Evolutionary conservation across 176 grass and related monocot genomes (phyloP), one percentile per base, ranked within the genome.

Genomic region (Metroxylon sagu): DNA sequence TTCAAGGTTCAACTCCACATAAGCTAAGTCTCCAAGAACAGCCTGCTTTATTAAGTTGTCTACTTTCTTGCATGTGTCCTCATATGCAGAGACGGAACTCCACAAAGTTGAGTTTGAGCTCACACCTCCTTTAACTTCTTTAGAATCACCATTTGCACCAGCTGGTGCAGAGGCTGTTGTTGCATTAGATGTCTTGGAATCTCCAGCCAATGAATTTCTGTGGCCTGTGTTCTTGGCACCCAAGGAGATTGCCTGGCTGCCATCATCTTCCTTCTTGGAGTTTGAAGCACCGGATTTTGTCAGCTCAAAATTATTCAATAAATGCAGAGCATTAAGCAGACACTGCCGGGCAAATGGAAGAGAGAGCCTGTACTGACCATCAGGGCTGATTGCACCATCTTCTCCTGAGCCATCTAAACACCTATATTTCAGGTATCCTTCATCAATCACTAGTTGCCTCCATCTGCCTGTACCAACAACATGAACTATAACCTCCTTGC

Each of bases 401-500:
- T 68, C 29, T 68, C 28, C 65, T 18, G 18, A 54, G 71, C 69
- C 72, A 72, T 70, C 56, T 70, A 30, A 65, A 74, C 54, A 71
- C 16, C 60, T 65, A 74, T 30, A 48, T 65, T 6, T 57, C 25
- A 56, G 77, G 56, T 56, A 66, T 12, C 74, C 35, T 15, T 74
- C 72, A 58, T 66, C 83, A 58, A 95, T 71, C 71, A 89, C 71
- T 18, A 89, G 66, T 28, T 79, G 58, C 14, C 85, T 79, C 85
- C 66, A 95, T 78, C 64, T 89, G 61, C 79, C 90, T 53, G 77
- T 86, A 53, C 90, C 90, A 26, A 77, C 85, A 60, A 89, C 77
- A 81, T 67, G 67, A 64, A 95, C 68, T 70, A 77, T 81, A 61
- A 95, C 74, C 75, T 72, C 74, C 54, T 86, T 76, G 27, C 79